Evolutionary conservation across 257 asterid genomes (phyloP).

Genomic region (Solanum piurae): DNA sequence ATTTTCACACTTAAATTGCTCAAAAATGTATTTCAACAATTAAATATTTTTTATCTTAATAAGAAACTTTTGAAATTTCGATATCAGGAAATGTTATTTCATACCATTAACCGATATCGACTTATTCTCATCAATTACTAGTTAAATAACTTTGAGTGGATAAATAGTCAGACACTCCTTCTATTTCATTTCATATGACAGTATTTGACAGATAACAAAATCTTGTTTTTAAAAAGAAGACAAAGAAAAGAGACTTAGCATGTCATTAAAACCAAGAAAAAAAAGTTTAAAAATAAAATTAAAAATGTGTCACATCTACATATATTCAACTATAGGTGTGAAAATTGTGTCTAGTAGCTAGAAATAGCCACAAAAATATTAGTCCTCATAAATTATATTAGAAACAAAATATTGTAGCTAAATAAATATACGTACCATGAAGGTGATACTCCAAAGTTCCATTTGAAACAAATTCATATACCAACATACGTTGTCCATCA

Average conservation of each 20-base stretch:
- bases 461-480: not conserved
- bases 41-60: not conserved
- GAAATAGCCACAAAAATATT: not conserved
- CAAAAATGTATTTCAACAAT: not conserved
- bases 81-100: not conserved
- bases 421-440: not conserved
- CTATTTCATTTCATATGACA: not conserved
- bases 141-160: not conserved
- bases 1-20: not conserved
- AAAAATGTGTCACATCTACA: not conserved
- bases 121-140: not conserved
- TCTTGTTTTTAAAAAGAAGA: not conserved
- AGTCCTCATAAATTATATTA: not conserved
- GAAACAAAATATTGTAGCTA: not conserved
- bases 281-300: not conserved
- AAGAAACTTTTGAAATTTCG: no score
- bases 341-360: not conserved
- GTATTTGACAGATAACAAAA: not conserved
- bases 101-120: no score
- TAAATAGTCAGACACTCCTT: not conserved
- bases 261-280: not conserved
- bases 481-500: slow-evolving; percentile 5
- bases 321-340: not conserved
- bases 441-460: slow-evolving; percentile 3
- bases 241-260: not conserved